Conservation (phyloP, 2,329 filamentous ascomycete species). For the Fusarium hostae region DNA sequence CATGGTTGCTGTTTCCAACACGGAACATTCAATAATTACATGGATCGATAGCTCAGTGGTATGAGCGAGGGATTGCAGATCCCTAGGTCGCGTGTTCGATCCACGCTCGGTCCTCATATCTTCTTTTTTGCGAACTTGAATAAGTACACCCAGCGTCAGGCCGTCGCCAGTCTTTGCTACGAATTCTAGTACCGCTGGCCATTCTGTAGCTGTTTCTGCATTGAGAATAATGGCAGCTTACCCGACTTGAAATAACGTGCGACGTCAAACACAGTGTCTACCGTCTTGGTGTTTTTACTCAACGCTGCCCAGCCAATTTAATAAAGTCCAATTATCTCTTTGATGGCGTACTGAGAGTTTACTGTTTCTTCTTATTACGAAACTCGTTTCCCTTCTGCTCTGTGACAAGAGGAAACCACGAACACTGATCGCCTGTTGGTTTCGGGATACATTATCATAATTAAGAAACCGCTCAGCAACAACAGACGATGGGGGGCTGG, state of each 20-base stretch:
- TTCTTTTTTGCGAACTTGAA: background rate
- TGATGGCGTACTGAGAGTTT: too few relatives aligned
- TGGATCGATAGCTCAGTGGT: conserved; percentile 19
- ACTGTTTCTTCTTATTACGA: too few relatives aligned
- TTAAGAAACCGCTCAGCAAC: too few relatives aligned
- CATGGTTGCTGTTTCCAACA: fast-evolving
- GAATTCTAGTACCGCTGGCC: fast-evolving
- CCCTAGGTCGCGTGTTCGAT: conserved; percentile 13
- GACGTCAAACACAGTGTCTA: too few relatives aligned
- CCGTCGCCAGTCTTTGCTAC: background rate
- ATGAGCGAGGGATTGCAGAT: conserved; percentile 19
- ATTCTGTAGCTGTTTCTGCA: background rate
- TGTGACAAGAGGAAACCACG: too few relatives aligned
- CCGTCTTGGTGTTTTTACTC: too few relatives aligned
- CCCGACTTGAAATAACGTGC: fast-evolving
- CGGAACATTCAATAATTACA: background rate
- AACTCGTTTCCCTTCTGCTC: too few relatives aligned
- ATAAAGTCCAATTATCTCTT: too few relatives aligned
- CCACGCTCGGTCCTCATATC: background rate
- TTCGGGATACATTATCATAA: background rate
- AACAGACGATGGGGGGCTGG: background rate
- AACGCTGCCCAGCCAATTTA: too few relatives aligned
- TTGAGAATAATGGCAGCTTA: fast-evolving
- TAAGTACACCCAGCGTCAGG: too few relatives aligned
- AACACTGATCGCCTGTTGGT: too few relatives aligned